These are phyloP conservation scores for Trametes cubensis DNA, from an alignment of 768 basidiomycete genomes.

Conservation along the genomic window DNA sequence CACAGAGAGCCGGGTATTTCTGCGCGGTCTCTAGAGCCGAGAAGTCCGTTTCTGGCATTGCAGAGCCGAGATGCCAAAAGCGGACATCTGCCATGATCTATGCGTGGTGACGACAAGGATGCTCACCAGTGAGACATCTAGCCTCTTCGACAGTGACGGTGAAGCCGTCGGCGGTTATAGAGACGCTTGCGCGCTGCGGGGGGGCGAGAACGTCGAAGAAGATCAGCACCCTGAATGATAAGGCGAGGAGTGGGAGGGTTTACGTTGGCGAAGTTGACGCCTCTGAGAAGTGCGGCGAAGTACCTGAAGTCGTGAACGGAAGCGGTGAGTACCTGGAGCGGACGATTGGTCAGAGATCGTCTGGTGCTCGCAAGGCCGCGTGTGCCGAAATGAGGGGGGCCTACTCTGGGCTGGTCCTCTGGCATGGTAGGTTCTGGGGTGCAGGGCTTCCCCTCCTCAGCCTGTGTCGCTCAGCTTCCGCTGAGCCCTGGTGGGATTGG, in stretches of 20 bases:
- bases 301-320: conserved; percentile 83
- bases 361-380: conserved; percentile 8
- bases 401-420: conserved; percentile 24
- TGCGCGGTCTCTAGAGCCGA: conserved; percentile 4
- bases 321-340: conserved; percentile 59
- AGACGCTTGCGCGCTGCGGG: conserved; percentile 70
- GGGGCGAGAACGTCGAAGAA: conserved; percentile 3
- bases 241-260: conserved; percentile 32
- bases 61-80: not conserved
- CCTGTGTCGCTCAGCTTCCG: not conserved
- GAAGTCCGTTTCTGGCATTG: not conserved
- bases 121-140: conserved; percentile 73
- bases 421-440: conserved; percentile 26
- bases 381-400: conserved; percentile 20
- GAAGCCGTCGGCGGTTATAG: conserved; percentile 69
- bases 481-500: too few relatives aligned
- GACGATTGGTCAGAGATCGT: conserved; percentile 20
- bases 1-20: not conserved
- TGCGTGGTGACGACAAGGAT: not conserved
- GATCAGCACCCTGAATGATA: not conserved
- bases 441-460: conserved; percentile 2
- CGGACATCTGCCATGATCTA: conserved; percentile 15
- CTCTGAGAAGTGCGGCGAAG: conserved; percentile 75
- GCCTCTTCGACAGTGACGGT: conserved; percentile 86
- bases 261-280: conserved; percentile 81